Base-by-base conservation (phyloP, 352 stramenopile genomes). In the Globisporangium acanthophoron region DNA sequence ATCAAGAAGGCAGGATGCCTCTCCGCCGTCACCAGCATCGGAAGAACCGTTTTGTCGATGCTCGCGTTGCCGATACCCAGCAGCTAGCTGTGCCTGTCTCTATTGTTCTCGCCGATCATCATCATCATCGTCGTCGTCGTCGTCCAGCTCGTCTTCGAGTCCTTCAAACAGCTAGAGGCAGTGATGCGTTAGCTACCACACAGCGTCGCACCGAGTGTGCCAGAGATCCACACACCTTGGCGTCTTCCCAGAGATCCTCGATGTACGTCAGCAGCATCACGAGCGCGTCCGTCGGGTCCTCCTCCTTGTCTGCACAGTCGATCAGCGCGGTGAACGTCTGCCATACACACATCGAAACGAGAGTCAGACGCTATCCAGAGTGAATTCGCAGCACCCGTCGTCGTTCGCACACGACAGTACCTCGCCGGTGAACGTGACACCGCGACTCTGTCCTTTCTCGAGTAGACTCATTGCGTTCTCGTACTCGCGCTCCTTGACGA, bases 171-270 rank as follows among this genome's bases (percentile, higher is more conserved):
- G 52, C 62, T 72, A 61, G 4, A 29, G 45, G 27, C 6, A 2
- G n/a, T n/a, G n/a, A n/a, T n/a, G n/a, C n/a, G n/a, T n/a, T n/a
- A n/a, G n/a, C n/a, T n/a, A n/a, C n/a, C n/a, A n/a, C n/a, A n/a
- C n/a, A n/a, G n/a, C n/a, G n/a, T n/a, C n/a, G n/a, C n/a, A n/a
- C n/a, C n/a, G n/a, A n/a, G n/a, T n/a, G n/a, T n/a, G n/a, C n/a
- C n/a, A n/a, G n/a, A n/a, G n/a, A n/a, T n/a, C n/a, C n/a, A 39
- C 58, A 29, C 44, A 87, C 76, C 70, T 85, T 84, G 69, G 75
- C 77, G 50, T 88, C 80, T 31, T 78, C 70, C 80, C 80, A 88
- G 21, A 70, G 69, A 29, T 87, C 67, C 35, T 91, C 80, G 5
- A 91, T 64, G 59, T 87, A 87, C 8, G 67, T 67, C 3, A 88